phyloP scores from a whole-genome alignment of 495 filamentous ascomycete genomes.

The Glonium stellatum region DNA sequence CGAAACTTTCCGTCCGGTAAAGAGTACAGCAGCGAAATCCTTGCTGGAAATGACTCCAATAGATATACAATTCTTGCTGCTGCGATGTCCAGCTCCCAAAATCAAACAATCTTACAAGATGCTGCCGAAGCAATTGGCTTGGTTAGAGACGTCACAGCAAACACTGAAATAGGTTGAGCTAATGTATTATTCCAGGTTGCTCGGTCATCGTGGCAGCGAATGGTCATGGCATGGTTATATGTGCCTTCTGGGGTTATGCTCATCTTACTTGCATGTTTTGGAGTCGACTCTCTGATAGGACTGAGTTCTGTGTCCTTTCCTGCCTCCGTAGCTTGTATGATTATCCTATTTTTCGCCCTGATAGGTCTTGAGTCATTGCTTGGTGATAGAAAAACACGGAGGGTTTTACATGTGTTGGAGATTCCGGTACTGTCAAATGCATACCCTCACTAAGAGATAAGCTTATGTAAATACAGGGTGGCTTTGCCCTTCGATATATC shows the following conservation, averaged over 20 bases:
- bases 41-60: not conserved
- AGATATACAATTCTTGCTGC: not conserved
- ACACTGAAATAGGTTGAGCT: not conserved
- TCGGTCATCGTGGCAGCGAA: slow-evolving; percentile 31
- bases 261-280: slow-evolving; percentile 47
- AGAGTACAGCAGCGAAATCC: not conserved
- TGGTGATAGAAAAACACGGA: slow-evolving; percentile 41
- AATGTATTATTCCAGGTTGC: slow-evolving; percentile 16
- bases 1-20: not conserved
- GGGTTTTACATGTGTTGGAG: slow-evolving; percentile 42
- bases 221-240: slow-evolving; percentile 44
- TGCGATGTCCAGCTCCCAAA: not conserved
- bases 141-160: not conserved
- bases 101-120: not conserved
- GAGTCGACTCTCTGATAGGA: slow-evolving; percentile 44
- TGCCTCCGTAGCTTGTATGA: slow-evolving; percentile 46
- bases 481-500: slow-evolving; percentile 50
- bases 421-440: slow-evolving; percentile 38
- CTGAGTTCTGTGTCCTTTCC: slow-evolving; percentile 46
- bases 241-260: slow-evolving; percentile 43
- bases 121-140: not conserved
- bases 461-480: slow-evolving; percentile 34
- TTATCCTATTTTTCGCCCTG: slow-evolving; percentile 43
- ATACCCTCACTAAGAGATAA: not conserved
- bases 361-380: slow-evolving; percentile 40